Evolutionary conservation across 768 basidiomycete genomes (phyloP), one percentile per base, ranked within the genome.

Genomic region (Xerocomellus intermedius): DNA sequence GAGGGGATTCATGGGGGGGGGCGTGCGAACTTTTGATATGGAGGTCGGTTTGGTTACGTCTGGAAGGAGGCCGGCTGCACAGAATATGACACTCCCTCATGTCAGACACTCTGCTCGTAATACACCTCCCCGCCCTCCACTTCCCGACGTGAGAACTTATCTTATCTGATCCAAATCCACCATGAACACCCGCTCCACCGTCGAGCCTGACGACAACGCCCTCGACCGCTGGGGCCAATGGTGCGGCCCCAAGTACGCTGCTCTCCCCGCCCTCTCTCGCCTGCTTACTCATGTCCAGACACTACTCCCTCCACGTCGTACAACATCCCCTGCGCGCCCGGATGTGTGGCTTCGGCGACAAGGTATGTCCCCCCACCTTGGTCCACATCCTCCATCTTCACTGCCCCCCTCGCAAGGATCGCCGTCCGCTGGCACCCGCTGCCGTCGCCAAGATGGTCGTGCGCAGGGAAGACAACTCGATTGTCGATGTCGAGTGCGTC

Each of bases 331-430:
- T 91, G 44, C 84, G 94, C 41, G 95, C 94, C 1, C 83, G 94
- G 60, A 95, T 95, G 87, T 96, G 94, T 69, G 95, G 95, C 12
- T 95, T 96, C 71, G 94, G 94, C 42, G 93, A 97, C 78, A 96
- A 95, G 79, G 94, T 93, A 62, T 56, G 78, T 66, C 43, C 54
- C 17, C 17, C 43, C 49, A 24, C 39, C 67, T 61, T 50, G 37
- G 38, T 17, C 58, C 35, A 28, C 48, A 22, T 33, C 51, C 33
- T 46, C 47, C 44, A 41, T 48, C 43, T 52, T 59, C 62, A 57
- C 60, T 51, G 50, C 21, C 58, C 35, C 45, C 1, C 24, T 41
- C 57, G 0, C 32, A 70, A 95, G 91, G 94, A 98, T 80, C 87
- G 94, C 58, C 80, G 94, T 49, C 94, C 94, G 0, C 78, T 97